Base-by-base conservation (phyloP, 179 eudicot species). In the Gypsophila paniculata region DNA sequence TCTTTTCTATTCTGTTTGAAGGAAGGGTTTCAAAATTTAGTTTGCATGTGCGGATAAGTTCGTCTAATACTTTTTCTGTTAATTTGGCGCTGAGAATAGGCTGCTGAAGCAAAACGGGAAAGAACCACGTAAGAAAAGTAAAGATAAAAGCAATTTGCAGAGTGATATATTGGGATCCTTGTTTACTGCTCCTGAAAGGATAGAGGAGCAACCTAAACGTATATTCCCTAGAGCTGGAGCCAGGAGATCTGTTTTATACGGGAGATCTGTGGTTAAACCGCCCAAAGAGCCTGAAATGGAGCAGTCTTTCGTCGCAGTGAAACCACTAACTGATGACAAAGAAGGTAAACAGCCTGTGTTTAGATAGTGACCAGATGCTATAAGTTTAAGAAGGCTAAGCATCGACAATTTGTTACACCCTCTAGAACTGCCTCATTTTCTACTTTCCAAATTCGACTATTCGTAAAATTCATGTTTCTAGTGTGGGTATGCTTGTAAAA, bases 121-220 rank as follows among this genome's bases (percentile, higher is more conserved):
- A 61, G 64, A 65, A 39, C 75, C 66, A n/a, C 65, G 59, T 48
- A 76, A 78, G 70, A 78, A 75, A 76, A 61, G 71, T 65, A 83
- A 80, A 49, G 77, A 69, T 68, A 74, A 73, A 46, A 48, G 63
- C 66, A 76, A 71, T 15, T 77, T 84, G 42, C 79, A 86, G 78
- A 85, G 72, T 71, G 96, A 89, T 69, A 61, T 89, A 26, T 57
- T 89, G 76, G 84, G 77, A 49, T 65, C 91, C 22, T 66, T 89
- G 62, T 89, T 89, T 80, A 46, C 29, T 76, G 80, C 68, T 65
- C 83, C 87, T 69, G 78, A 65, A 67, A 84, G 85, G 74, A 71
- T 59, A 65, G 86, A 82, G 76, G 82, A 84, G 25, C 74, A 59
- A 34, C 79, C 75, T 26, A 75, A 55, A 73, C 55, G 63, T 65